phyloP scores from a whole-genome alignment of 2,329 filamentous ascomycete genomes.

The Aureobasidium sp. region DNA sequence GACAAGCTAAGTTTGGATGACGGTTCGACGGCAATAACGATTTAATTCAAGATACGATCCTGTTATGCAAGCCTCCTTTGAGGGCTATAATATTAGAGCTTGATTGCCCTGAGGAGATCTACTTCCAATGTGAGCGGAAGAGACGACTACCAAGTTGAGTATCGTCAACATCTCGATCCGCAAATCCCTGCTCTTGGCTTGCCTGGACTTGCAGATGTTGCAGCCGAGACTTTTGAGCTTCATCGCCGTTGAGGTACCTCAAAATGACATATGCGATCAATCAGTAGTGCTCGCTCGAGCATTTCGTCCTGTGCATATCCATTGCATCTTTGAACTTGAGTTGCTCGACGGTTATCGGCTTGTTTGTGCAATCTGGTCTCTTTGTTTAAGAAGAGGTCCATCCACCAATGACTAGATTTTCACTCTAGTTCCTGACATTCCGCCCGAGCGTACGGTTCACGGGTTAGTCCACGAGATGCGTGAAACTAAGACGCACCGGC shows the following conservation, averaged over 20 bases:
- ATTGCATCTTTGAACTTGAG: not conserved
- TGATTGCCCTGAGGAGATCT: not conserved
- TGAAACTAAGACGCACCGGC: slow-evolving; percentile 14
- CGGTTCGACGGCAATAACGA: slow-evolving; percentile 8
- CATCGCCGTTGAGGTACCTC: not conserved
- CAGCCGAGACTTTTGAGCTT: slow-evolving; percentile 13
- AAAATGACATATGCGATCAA: slow-evolving; percentile 5
- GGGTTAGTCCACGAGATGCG: slow-evolving; percentile 12
- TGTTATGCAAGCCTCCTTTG: not conserved
- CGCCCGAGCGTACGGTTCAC: slow-evolving; percentile 12
- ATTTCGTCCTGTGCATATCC: not conserved
- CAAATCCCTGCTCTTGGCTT: slow-evolving; percentile 13
- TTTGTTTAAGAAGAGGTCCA: not conserved
- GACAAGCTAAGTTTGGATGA: not conserved
- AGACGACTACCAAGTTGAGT: not conserved
- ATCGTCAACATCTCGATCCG: slow-evolving; percentile 8
- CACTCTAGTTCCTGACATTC: slow-evolving; percentile 5
- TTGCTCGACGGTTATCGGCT: not conserved
- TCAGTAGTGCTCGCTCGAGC: not conserved
- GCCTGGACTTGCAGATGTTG: slow-evolving; percentile 6
- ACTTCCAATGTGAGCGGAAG: too few species aligned
- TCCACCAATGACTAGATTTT: not conserved
- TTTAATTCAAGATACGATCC: not conserved
- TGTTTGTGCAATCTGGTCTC: not conserved
- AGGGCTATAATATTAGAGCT: not conserved